Percentiles rank a stretch among this genome's conserved stretches.
phyloP scores from a whole-genome alignment of 176 grass and related monocot genomes.

The Carex scoparia region DNA sequence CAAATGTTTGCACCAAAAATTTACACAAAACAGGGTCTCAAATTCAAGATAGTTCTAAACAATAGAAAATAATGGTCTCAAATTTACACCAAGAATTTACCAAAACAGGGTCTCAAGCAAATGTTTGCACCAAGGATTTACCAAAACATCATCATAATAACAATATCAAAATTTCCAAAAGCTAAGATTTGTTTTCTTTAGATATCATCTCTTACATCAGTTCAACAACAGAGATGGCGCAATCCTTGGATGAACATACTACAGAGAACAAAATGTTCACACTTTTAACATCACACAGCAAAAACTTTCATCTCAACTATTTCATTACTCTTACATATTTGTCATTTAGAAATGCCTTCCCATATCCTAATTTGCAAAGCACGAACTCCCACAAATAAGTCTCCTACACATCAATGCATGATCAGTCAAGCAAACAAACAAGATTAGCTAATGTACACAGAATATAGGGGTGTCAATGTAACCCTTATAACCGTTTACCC shows the following conservation, averaged over 20 bases:
- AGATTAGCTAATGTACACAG: not conserved
- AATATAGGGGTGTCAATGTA: no score
- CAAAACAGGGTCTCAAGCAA: not conserved
- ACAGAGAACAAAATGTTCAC: slow-evolving; percentile 30
- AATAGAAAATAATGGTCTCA: no score
- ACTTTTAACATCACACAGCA: slow-evolving; percentile 6
- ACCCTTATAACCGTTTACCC: no score
- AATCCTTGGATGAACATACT: slow-evolving; percentile 7
- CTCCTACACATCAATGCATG: slow-evolving; percentile 25
- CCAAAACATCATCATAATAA: not conserved
- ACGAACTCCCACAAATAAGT: slow-evolving; percentile 36
- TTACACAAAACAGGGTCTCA: no score
- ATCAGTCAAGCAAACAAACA: not conserved
- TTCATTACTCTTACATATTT: slow-evolving; percentile 1
- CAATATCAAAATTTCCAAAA: not conserved
- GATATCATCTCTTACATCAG: not conserved
- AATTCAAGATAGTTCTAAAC: no score
- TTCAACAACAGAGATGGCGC: not conserved
- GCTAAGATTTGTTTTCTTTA: not conserved
- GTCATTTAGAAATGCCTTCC: not conserved
- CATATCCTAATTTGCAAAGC: slow-evolving; percentile 24
- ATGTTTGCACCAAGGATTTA: not conserved
- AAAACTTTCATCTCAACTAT: not conserved
- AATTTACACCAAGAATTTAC: not conserved
- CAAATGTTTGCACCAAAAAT: not conserved